Conservation (phyloP, 306 rosid genomes). For the Vigna angularis region DNA sequence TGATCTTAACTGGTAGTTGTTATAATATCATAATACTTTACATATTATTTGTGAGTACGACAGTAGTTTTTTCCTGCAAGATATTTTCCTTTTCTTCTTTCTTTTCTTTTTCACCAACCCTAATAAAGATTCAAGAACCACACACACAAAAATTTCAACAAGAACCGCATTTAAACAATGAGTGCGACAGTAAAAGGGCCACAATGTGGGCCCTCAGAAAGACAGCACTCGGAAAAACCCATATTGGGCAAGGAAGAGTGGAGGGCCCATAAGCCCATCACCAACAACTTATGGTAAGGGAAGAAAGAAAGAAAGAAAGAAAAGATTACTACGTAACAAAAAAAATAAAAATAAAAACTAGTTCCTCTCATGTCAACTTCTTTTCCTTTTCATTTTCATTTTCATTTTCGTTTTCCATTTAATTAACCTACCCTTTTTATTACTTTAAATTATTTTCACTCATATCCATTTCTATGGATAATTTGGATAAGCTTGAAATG, state of each 20-base stretch:
- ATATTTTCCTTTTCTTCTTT: background rate
- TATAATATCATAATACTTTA: too few species aligned
- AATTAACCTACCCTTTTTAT: too few species aligned
- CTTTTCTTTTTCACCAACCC: conserved; percentile 17
- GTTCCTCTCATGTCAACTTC: conserved; percentile 62
- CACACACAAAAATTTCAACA: background rate
- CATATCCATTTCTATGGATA: conserved; percentile 61
- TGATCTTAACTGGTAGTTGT: too few species aligned
- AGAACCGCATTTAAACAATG: conserved; percentile 28
- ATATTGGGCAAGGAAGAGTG: conserved; percentile 54
- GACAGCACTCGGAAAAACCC: conserved; percentile 59
- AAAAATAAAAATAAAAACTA: background rate
- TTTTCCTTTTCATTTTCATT: conserved; percentile 5
- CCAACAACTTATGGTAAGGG: conserved; percentile 49
- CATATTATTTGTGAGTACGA: too few species aligned
- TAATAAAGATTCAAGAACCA: conserved; percentile 35
- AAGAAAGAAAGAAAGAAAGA: conserved; percentile 40
- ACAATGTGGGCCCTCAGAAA: conserved; percentile 61
- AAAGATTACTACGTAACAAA: conserved; percentile 40
- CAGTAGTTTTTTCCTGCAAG: too few species aligned
- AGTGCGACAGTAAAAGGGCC: conserved; percentile 48
- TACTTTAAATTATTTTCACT: conserved; percentile 37
- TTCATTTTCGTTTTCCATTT: background rate
- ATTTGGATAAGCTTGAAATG: conserved; percentile 59
- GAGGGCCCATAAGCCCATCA: conserved; percentile 71